Percentiles rank a stretch among this genome's conserved stretches.
These are phyloP conservation scores for Tephrocybe sp. DNA, from an alignment of 768 basidiomycete genomes.

Conservation along the genomic window DNA sequence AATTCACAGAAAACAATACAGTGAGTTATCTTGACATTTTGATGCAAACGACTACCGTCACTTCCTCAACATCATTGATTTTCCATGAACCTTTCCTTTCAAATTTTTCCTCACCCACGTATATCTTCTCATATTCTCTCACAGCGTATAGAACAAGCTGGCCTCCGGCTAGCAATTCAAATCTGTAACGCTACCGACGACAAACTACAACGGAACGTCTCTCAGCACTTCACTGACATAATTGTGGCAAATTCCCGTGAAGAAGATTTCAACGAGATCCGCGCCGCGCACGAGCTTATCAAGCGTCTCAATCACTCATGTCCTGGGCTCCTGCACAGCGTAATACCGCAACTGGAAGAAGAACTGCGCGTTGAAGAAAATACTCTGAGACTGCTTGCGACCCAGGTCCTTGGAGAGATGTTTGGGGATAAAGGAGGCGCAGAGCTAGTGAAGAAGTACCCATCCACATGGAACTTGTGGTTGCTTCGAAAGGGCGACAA, in stretches of 20 bases:
- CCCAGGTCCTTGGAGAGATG: slow-evolving; percentile 87
- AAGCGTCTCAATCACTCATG: slow-evolving; percentile 77
- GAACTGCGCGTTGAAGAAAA: slow-evolving; percentile 78
- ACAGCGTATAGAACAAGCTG: slow-evolving; percentile 69
- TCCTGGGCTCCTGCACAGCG: slow-evolving; percentile 80
- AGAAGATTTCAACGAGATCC: slow-evolving; percentile 67
- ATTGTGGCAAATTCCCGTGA: slow-evolving; percentile 62
- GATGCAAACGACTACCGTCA: background rate
- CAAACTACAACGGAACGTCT: slow-evolving; percentile 85
- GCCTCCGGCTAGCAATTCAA: slow-evolving; percentile 79
- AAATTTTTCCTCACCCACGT: background rate
- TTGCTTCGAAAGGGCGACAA: slow-evolving; percentile 77
- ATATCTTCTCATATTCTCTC: background rate
- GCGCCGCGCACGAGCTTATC: slow-evolving; percentile 81
- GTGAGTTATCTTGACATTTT: slow-evolving; percentile 37
- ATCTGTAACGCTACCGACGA: slow-evolving; percentile 83
- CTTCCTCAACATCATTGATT: background rate
- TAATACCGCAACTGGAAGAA: slow-evolving; percentile 91
- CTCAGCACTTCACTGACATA: slow-evolving; percentile 90
- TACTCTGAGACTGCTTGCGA: slow-evolving; percentile 73
- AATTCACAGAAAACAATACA: slow-evolving; percentile 78
- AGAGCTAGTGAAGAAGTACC: slow-evolving; percentile 79
- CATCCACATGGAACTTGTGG: slow-evolving; percentile 85
- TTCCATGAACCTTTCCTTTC: background rate
- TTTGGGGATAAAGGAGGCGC: slow-evolving; percentile 71